phyloP scores from a whole-genome alignment of 2,329 filamentous ascomycete genomes.

The Penicillium polonicum region DNA sequence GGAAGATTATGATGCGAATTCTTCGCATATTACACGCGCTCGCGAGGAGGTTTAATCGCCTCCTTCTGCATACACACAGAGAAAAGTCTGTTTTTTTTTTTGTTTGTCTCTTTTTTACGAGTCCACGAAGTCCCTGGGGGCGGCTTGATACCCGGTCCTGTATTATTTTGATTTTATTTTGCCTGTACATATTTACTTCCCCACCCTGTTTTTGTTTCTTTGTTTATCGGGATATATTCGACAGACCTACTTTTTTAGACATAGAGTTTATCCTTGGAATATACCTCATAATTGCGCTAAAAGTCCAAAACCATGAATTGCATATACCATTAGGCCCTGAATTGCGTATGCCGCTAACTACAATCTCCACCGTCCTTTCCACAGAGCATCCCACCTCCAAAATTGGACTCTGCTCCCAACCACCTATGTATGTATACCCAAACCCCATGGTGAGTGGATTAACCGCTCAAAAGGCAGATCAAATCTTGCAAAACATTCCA shows the following conservation, averaged over 20 bases:
- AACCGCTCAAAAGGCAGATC: constrained; percentile 1
- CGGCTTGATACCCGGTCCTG: constrained; percentile 19
- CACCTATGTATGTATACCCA: neutral
- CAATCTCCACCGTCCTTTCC: neutral
- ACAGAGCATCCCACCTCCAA: neutral
- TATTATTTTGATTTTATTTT: neutral
- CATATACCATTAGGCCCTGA: neutral
- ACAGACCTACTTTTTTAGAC: neutral
- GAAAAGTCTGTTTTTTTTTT: neutral
- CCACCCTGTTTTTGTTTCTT: neutral
- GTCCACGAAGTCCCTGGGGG: constrained; percentile 13
- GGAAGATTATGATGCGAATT: constrained; percentile 12
- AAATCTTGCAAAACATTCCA: neutral
- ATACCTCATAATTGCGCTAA: neutral
- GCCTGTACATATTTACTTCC: constrained; percentile 17
- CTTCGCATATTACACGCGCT: constrained; percentile 9
- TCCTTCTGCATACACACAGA: neutral
- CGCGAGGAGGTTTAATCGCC: constrained; percentile 17
- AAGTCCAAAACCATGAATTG: neutral
- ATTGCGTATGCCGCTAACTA: neutral
- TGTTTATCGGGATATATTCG: neutral
- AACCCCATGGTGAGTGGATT: neutral
- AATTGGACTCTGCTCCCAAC: neutral
- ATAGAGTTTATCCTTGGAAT: neutral
- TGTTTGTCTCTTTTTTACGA: constrained; percentile 6